These are phyloP conservation scores for Cordyceps pruinosa DNA, from an alignment of 2,329 filamentous ascomycete species.

Conservation along the genomic window DNA sequence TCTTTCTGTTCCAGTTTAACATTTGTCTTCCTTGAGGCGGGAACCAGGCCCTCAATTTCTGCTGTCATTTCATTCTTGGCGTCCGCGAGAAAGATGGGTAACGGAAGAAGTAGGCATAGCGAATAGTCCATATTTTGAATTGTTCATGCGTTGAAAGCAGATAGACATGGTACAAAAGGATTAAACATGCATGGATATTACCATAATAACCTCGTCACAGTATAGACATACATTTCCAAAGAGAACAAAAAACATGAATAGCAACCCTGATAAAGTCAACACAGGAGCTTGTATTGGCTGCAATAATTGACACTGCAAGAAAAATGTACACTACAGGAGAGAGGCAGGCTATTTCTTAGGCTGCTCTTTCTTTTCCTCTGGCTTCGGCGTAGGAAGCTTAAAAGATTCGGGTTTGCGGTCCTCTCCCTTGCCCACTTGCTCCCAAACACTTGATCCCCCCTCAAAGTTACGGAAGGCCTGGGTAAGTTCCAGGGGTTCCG, in stretches of 20 bases:
- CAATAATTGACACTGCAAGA: constrained; percentile 16
- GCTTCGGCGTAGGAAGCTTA: constrained; percentile 92
- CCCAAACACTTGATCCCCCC: constrained; percentile 68
- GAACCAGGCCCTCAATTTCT: neutral
- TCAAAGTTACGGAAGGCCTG: constrained; percentile 99
- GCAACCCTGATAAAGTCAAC: neutral
- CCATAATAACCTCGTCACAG: neutral
- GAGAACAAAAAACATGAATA: neutral
- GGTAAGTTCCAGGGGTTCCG: constrained; percentile 93
- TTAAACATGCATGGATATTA: neutral
- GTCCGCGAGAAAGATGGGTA: neutral
- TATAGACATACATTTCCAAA: neutral
- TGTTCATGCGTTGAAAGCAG: constrained; percentile 4
- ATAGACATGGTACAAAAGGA: neutral
- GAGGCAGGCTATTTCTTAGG: constrained; percentile 69
- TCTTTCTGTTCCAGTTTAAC: neutral
- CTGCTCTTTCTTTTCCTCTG: constrained; percentile 85
- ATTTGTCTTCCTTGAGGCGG: neutral
- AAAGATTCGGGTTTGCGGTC: constrained; percentile 80
- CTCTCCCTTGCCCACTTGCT: constrained; percentile 59
- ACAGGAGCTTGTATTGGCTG: neutral
- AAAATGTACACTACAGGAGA: constrained; percentile 26
- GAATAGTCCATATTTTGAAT: constrained; percentile 1
- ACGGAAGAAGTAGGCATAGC: constrained; percentile 4
- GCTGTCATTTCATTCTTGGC: neutral